Evolutionary conservation across 768 basidiomycete species (phyloP), one percentile per base, ranked within the genome.

Genomic region (Pulveroboletus sp.): DNA sequence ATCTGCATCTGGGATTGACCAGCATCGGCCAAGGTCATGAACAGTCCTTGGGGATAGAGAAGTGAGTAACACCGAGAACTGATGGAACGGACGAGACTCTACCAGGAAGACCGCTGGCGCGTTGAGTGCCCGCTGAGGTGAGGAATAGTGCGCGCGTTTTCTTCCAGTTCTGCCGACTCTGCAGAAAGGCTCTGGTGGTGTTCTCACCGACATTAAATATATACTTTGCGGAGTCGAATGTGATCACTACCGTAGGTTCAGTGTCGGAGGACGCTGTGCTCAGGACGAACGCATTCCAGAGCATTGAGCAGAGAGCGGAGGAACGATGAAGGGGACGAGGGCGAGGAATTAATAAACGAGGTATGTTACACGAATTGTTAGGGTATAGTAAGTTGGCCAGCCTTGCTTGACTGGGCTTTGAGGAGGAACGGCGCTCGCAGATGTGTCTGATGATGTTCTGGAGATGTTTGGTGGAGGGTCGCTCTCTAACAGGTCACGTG

Each of bases 151-250:
- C 84, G 33, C 75, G 76, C 5, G 86, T 74, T 57, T 80, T 86
- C 62, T 76, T 81, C 77, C 89, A 80, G 43, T 80, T 80, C 39
- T 77, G 71, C 55, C 71, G 73, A 51, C 81, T 81, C 69, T 93
- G 86, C 14, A 84, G 68, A 62, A 86, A 87, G 0, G 86, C 71
- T 32, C 94, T 73, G 38, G 82, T 83, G 2, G 86, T 82, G 51
- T 86, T 86, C 67, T 96, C 93, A 8, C 89, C 85, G 17, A 76
- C 82, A 67, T 93, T 93, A 76, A 97, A 92, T 35, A 94, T 75
- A 58, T 93, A 97, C 58, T 90, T 87, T 11, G 79, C 84, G 46
- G 77, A 73, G 56, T 89, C 85, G 64, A 93, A 93, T 1, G 77
- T 74, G 56, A 95, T 68, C 51, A 87, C 69, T 24, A 96, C 69